phyloP scores from a whole-genome alignment of 805 yeast genomes.

The Metschnikowia gruessii region DNA sequence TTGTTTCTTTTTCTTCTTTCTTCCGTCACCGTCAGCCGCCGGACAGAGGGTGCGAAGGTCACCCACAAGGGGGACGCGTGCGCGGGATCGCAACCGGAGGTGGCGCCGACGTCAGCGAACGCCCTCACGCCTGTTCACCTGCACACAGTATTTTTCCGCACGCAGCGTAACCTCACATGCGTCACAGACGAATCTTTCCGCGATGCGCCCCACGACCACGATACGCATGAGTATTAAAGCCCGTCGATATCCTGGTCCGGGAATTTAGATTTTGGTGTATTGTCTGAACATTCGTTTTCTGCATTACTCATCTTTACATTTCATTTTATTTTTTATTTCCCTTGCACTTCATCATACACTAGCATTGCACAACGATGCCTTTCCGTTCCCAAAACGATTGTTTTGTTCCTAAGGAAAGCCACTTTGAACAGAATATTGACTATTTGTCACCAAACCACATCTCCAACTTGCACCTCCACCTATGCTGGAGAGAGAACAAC shows the following conservation, averaged over 20 bases:
- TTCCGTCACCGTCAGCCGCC: no score
- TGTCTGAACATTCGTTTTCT: no score
- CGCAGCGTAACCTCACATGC: slow-evolving; percentile 4
- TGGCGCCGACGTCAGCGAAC: background rate
- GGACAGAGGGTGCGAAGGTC: no score
- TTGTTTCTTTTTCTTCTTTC: no score
- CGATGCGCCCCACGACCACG: background rate
- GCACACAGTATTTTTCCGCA: background rate
- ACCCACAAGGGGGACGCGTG: no score
- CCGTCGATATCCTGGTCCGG: background rate
- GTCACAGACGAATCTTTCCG: slow-evolving; percentile 1
- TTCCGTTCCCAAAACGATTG: slow-evolving; percentile 15
- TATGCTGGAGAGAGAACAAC: slow-evolving; percentile 29
- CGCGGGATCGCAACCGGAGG: background rate
- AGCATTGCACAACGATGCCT: background rate
- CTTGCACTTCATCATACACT: no score
- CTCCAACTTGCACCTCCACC: slow-evolving; percentile 19
- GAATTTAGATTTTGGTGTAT: no score
- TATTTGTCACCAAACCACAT: slow-evolving; percentile 23
- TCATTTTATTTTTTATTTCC: background rate
- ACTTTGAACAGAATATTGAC: slow-evolving; percentile 29
- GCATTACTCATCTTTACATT: background rate
- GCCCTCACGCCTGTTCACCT: background rate
- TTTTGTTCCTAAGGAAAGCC: slow-evolving; percentile 7
- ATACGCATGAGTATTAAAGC: slow-evolving; percentile 2